These are phyloP conservation scores for Colletotrichum cordylinicola DNA, from an alignment of 2,329 filamentous ascomycete species.

Conservation along the genomic window DNA sequence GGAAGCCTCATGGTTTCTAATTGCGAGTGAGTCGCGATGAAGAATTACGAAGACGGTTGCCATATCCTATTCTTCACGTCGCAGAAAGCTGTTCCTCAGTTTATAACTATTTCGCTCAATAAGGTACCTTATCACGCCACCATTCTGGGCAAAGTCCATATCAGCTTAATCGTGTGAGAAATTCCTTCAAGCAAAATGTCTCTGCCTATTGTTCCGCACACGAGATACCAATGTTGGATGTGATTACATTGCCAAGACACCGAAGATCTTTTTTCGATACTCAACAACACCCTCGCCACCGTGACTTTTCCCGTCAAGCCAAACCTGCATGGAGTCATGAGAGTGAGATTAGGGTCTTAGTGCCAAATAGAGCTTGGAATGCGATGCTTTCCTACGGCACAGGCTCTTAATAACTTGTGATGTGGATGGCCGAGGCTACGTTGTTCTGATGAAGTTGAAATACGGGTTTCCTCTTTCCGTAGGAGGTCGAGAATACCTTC, in stretches of 20 bases:
- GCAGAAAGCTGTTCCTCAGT: background rate
- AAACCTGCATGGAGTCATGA: background rate
- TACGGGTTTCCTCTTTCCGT: background rate
- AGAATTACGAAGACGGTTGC: accelerated
- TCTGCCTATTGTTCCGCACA: background rate
- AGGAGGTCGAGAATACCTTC: background rate
- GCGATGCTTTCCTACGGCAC: background rate
- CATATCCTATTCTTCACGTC: background rate
- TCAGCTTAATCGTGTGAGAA: accelerated
- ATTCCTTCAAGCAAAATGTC: background rate
- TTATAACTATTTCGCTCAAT: background rate
- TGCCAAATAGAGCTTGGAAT: background rate
- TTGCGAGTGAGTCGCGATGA: background rate
- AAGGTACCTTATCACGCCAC: accelerated
- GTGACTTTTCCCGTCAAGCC: accelerated
- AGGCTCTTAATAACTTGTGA: background rate
- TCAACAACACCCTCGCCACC: background rate
- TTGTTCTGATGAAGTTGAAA: background rate
- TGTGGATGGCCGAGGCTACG: accelerated
- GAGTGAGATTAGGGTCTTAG: background rate
- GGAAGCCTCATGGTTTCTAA: background rate
- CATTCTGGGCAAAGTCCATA: background rate
- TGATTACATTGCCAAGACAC: background rate
- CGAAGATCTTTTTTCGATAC: background rate
- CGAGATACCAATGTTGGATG: background rate